Evolutionary conservation across 176 grass and related monocot species (phyloP), one percentile per base, ranked within the genome.

Genomic region (Aegilops umbellulata): DNA sequence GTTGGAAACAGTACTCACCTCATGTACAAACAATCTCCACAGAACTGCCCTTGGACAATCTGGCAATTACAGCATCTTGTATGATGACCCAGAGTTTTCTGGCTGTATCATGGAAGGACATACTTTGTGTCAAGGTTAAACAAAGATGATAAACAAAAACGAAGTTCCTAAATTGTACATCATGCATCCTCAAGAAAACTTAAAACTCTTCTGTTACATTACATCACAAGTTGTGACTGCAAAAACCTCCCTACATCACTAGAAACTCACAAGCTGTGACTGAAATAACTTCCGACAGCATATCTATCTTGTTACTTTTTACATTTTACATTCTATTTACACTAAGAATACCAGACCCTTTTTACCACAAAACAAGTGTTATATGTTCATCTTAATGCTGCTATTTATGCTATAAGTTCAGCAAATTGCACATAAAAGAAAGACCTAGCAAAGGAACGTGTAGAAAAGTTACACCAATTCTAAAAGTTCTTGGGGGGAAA

Each of bases 21-120:
- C 92, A 92, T 98, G 68, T 89, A 95, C 77, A 98, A 79, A 92
- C 96, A 98, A 84, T 98, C 90, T 46, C 97, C 97, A 88, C 97
- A 98, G 63, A 95, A 95, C 86, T 98, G 97, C 19, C 97, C 97
- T 80, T 94, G 94, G n/a, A 86, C 69, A 82, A 95, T 85, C 76
- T 90, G 87, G 76, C 97, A 98, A 55, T 88, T 91, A 39, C 41
- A 87, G 79, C 97, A 98, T 44, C 84, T 86, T 22, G 97, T 98
- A 66, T 84, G 93, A 77, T 90, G 82, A 53, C 97, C 94, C 55
- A 94, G 92, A 76, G 97, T 98, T 89, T 98, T 98, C 62, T 94
- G 92, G 34, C 97, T 98, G 84, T 58, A 82, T 23, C 29, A 78
- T 80, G 25, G 16, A 83, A 87, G 31, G 35, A 72, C 0, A 85